phyloP scores from a whole-genome alignment of 805 yeast species.

The Wickerhamiella brachini region DNA sequence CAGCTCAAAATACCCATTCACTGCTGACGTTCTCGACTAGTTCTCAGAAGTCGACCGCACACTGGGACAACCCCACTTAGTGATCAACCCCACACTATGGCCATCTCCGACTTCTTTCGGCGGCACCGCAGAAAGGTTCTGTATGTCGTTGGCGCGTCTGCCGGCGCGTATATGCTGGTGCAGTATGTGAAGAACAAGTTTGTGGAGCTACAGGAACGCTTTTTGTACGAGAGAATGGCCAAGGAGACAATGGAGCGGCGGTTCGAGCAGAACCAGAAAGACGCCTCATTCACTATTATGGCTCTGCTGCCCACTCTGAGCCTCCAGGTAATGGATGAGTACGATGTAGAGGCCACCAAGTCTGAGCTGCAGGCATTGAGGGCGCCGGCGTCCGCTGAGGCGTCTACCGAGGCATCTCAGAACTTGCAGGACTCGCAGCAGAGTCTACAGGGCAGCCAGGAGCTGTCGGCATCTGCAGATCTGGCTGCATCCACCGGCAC shows the following conservation, averaged over 20 bases:
- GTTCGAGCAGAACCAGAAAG: slow-evolving; percentile 84
- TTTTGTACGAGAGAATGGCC: slow-evolving; percentile 45
- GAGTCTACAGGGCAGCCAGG: background rate
- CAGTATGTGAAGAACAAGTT: slow-evolving; percentile 34
- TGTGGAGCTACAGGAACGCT: slow-evolving; percentile 35
- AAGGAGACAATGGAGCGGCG: slow-evolving; percentile 63
- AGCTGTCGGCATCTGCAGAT: background rate
- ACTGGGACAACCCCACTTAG: background rate
- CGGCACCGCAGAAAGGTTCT: slow-evolving; percentile 34
- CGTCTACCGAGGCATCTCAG: background rate
- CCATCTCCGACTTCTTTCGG: slow-evolving; percentile 26
- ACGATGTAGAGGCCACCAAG: slow-evolving; percentile 64
- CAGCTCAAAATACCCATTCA: too few species aligned
- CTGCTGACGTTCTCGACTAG: too few species aligned
- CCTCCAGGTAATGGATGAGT: slow-evolving; percentile 43
- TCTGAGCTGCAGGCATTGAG: slow-evolving; percentile 53
- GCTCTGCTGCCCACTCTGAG: slow-evolving; percentile 69
- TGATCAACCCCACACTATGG: slow-evolving; percentile 14
- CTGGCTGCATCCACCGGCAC: slow-evolving; percentile 8
- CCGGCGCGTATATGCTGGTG: slow-evolving; percentile 32
- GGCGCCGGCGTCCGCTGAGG: slow-evolving; percentile 3
- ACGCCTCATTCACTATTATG: slow-evolving; percentile 69
- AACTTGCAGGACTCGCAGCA: too few species aligned
- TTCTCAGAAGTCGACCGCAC: background rate
- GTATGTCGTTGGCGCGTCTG: slow-evolving; percentile 32